Conservation (phyloP, 768 basidiomycete species). For the Kwoniella dendrophila region DNA sequence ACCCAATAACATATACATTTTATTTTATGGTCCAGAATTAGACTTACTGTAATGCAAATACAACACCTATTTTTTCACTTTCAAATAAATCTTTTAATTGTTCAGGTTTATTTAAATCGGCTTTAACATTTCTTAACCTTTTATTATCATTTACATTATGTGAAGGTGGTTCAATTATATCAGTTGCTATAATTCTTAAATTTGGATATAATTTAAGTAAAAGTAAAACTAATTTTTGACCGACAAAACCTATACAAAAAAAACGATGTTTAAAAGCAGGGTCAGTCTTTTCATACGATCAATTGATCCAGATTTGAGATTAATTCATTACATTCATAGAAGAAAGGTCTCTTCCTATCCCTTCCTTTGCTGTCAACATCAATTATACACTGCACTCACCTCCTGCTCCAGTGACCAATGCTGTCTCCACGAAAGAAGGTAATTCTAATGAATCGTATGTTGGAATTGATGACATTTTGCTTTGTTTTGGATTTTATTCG, state of each 20-base stretch:
- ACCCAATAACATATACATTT: no score
- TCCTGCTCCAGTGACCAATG: slow-evolving; percentile 55
- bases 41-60: slow-evolving; percentile 48
- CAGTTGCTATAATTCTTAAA: slow-evolving; percentile 52
- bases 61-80: slow-evolving; percentile 41
- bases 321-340: not conserved
- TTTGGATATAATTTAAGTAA: slow-evolving; percentile 44
- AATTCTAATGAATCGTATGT: slow-evolving; percentile 50
- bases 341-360: not conserved
- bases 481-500: no score
- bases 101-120: slow-evolving; percentile 34
- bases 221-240: slow-evolving; percentile 50
- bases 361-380: not conserved
- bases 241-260: slow-evolving; percentile 47
- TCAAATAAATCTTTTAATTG: slow-evolving; percentile 38
- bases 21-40: no score
- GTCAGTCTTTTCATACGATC: no score
- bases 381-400: slow-evolving; percentile 31
- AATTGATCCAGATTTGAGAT: no score
- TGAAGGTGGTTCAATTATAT: slow-evolving; percentile 50
- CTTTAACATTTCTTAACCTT: slow-evolving; percentile 38
- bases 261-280: no score
- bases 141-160: slow-evolving; percentile 26
- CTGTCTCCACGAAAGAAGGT: slow-evolving; percentile 52
- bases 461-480: slow-evolving; percentile 26